phyloP scores from a whole-genome alignment of 352 stramenopile genomes.

The Phytophthora cryptogea region DNA sequence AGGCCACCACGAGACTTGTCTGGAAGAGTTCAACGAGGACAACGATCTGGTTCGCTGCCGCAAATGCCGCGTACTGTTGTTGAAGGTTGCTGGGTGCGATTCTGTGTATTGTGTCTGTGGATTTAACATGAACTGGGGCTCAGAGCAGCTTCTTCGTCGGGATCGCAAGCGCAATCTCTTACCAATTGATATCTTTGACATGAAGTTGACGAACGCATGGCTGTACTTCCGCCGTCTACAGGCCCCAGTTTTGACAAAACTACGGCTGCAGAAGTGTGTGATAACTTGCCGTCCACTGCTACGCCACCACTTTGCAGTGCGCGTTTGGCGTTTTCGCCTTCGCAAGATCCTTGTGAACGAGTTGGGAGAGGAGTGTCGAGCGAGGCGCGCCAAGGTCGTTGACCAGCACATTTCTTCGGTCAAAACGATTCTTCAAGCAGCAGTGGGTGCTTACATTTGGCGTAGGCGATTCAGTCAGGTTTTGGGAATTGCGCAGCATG shows the following conservation, averaged over 20 bases:
- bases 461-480: constrained; percentile 13
- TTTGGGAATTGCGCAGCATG: neutral
- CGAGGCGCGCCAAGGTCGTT: neutral
- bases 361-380: neutral
- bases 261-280: constrained; percentile 15
- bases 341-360: constrained; percentile 13
- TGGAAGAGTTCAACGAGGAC: constrained; percentile 26
- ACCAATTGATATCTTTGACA: constrained; percentile 41
- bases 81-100: constrained; percentile 61
- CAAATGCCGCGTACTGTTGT: constrained; percentile 42
- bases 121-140: constrained; percentile 43
- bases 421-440: constrained; percentile 10
- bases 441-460: constrained; percentile 16
- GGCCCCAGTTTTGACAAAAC: neutral
- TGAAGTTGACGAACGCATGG: constrained; percentile 14
- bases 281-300: constrained; percentile 1
- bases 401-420: constrained; percentile 3
- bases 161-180: constrained; percentile 24
- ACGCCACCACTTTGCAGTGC: constrained; percentile 1
- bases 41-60: constrained; percentile 48
- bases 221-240: neutral
- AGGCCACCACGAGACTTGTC: constrained; percentile 36
- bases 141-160: constrained; percentile 22
- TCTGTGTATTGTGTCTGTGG: constrained; percentile 54
- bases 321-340: constrained; percentile 21